Evolutionary conservation across 768 basidiomycete genomes (phyloP), one percentile per base, ranked within the genome.

Genomic region (Clavaria fumosa): DNA sequence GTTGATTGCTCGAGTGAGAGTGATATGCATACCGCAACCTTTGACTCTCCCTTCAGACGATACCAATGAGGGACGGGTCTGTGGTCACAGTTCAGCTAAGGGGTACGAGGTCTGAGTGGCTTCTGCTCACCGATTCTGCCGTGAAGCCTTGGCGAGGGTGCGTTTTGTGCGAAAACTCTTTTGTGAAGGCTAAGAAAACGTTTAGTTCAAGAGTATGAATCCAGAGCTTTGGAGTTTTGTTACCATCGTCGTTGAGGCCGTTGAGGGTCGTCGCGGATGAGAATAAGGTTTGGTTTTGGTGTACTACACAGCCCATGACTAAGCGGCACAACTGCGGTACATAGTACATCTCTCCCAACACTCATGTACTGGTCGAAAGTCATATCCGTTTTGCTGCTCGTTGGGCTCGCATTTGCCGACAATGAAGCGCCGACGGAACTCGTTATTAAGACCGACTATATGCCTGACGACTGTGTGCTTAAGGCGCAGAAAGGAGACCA

Each of bases 1-100:
- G 24, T 20, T 17, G 22, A 32, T 15, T 22, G 30, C 24, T 27
- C 28, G 22, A 23, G 19, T 31, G 4, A 31, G 31, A 26, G n/a
- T n/a, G 22, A 26, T 17, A 3, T 24, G 55, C 66, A 50, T 52
- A 84, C 84, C 64, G 88, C 83, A 50, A 86, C 91, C 70, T 95
- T 91, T 46, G 81, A 82, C 59, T 89, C 93, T 52, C 83, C 75
- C 73, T 95, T 96, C 45, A 91, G 68, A 48, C 90, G 88, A 77
- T 95, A 96, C 93, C 93, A 99, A 56, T 96, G 93, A 47, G 93
- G 95, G 44, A 99, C 96, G 45, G 93, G 95, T 57, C 85, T 89
- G 38, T 27, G 21, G 23, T n/a, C n/a, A n/a, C n/a, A n/a, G n/a
- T n/a, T n/a, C 17, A 17, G 24, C 19, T 18, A 35, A 11, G 6